Conservation (phyloP, 2,329 filamentous ascomycete species). For the Akanthomyces muscarius region DNA sequence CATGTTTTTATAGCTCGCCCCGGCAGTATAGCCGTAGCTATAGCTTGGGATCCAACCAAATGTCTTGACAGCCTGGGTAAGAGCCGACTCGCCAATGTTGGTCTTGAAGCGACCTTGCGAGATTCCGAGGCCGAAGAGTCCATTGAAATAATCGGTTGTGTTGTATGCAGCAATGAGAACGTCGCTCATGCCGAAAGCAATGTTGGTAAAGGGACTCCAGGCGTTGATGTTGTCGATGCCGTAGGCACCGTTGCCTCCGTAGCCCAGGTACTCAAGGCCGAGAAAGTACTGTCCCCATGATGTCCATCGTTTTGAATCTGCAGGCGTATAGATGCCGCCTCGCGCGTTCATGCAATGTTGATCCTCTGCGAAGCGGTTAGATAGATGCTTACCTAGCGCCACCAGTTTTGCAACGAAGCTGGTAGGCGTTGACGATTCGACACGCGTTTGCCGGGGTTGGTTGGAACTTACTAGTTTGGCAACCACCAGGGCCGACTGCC, state of each 20-base stretch:
- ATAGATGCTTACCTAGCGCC: neutral
- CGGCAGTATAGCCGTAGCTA: conserved; percentile 72
- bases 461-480: conserved; percentile 41
- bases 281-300: conserved; percentile 57
- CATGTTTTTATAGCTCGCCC: conserved; percentile 58
- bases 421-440: neutral
- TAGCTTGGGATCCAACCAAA: conserved; percentile 63
- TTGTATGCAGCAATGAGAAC: conserved; percentile 51
- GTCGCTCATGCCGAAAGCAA: conserved; percentile 39
- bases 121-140: conserved; percentile 55
- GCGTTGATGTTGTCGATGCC: conserved; percentile 50
- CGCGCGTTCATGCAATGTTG: conserved; percentile 52
- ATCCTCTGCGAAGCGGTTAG: conserved; percentile 35
- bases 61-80: conserved; percentile 55
- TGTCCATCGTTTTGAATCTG: conserved; percentile 54
- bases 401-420: neutral
- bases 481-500: conserved; percentile 59
- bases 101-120: conserved; percentile 49
- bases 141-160: conserved; percentile 51
- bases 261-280: conserved; percentile 55
- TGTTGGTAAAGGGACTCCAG: conserved; percentile 35
- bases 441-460: neutral
- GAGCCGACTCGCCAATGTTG: conserved; percentile 45
- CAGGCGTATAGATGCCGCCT: conserved; percentile 55
- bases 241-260: conserved; percentile 60